Conservation (phyloP, 176 grass and related monocot genomes). For the barley (Hordeum vulgare) region DNA sequence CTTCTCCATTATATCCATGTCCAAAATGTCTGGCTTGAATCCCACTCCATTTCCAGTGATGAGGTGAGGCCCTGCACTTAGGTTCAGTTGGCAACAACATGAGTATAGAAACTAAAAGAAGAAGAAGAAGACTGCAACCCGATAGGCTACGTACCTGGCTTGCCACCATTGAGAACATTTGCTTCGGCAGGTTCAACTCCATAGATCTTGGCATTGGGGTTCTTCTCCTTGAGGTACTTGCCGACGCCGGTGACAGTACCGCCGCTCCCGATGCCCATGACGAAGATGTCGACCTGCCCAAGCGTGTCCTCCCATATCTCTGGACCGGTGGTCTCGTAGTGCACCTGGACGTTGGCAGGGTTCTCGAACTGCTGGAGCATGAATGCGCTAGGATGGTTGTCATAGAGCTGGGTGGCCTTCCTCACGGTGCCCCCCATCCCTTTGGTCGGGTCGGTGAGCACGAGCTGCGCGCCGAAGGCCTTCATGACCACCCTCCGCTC, state of each 20-base stretch:
- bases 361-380: conserved; percentile 17
- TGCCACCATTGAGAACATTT: conserved; percentile 42
- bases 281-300: conserved; percentile 82
- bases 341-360: conserved; percentile 19
- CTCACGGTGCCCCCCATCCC: conserved; percentile 94
- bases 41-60: conserved; percentile 89
- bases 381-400: conserved; percentile 55
- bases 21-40: conserved; percentile 76
- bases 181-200: conserved; percentile 35
- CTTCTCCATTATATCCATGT: conserved; percentile 94
- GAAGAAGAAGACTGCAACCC: neutral
- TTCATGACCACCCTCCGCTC: conserved; percentile 82
- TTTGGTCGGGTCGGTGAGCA: conserved; percentile 77
- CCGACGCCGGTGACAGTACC: neutral
- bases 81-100: neutral
- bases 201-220: conserved; percentile 34
- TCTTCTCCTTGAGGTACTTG: conserved; percentile 41
- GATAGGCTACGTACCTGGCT: conserved; percentile 20
- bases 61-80: conserved; percentile 62
- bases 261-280: conserved; percentile 73
- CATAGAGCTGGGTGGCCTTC: conserved; percentile 63
- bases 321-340: conserved; percentile 77
- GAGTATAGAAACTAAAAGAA: neutral
- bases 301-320: conserved; percentile 90
- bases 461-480: conserved; percentile 58